These are phyloP conservation scores for Schrenkiella parvula DNA, from an alignment of 345 rosid genomes.

Conservation along the genomic window DNA sequence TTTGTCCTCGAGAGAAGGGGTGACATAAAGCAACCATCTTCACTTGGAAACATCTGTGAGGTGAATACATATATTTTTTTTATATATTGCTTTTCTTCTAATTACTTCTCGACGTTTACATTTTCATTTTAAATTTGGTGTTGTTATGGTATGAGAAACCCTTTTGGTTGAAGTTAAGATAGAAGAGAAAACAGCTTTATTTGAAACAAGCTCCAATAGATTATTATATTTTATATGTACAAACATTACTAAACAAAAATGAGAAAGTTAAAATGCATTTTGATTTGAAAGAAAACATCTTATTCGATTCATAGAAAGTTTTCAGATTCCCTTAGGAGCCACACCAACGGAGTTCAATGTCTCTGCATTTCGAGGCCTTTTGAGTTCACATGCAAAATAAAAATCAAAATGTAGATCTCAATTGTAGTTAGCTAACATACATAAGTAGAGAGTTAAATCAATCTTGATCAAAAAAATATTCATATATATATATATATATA, in stretches of 20 bases:
- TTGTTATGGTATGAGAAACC: too few species aligned
- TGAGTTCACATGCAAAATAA: not conserved
- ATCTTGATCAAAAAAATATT: not conserved
- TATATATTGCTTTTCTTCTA: not conserved
- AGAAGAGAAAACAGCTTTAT: not conserved
- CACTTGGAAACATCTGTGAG: not conserved
- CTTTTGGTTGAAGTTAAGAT: not conserved
- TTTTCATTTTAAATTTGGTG: not conserved
- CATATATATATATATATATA: not conserved
- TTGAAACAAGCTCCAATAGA: not conserved
- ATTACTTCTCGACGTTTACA: not conserved
- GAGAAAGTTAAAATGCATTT: not conserved
- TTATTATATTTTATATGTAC: conserved; percentile 17
- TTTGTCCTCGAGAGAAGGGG: not conserved
- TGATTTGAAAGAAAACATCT: not conserved
- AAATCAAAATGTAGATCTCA: not conserved
- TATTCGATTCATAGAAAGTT: not conserved
- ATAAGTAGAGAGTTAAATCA: not conserved
- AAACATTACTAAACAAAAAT: not conserved
- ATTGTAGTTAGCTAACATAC: not conserved
- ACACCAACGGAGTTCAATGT: conserved; percentile 42
- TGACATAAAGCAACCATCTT: not conserved
- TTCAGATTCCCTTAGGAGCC: conserved; percentile 33
- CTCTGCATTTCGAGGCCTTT: conserved; percentile 41
- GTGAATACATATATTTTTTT: not conserved